A percentile compares a stretch with the other conserved stretches of the same genome.
Conservation (phyloP, 2,329 filamentous ascomycete genomes). For the Colletotrichum sp. region DNA sequence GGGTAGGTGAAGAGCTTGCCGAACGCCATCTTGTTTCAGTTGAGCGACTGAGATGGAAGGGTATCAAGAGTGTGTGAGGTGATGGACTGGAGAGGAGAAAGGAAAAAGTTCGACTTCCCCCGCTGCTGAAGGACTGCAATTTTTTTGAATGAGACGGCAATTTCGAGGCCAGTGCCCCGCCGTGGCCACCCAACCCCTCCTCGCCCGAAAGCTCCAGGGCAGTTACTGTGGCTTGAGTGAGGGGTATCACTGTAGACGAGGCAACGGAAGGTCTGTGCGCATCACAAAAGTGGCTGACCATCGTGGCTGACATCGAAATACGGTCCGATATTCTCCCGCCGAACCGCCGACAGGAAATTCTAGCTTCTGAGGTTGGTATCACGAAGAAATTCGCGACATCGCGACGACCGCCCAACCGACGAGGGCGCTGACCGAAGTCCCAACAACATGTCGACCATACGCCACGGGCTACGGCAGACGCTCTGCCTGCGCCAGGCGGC, state of each 20-base stretch:
- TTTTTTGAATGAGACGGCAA: slow-evolving; percentile 23
- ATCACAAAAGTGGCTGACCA: not conserved
- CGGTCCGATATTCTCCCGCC: not conserved
- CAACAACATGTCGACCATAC: slow-evolving; percentile 38
- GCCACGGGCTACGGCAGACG: slow-evolving; percentile 39
- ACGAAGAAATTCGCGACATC: not conserved
- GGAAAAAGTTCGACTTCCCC: slow-evolving; percentile 21
- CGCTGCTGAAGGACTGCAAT: slow-evolving; percentile 11
- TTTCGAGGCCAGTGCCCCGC: slow-evolving; percentile 16
- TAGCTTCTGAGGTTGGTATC: not conserved
- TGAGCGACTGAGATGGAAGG: slow-evolving; percentile 28
- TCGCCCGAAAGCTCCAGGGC: slow-evolving; percentile 9
- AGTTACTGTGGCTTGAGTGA: not conserved
- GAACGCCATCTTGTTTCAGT: slow-evolving; percentile 80
- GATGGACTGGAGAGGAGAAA: slow-evolving; percentile 30
- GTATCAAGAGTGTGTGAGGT: slow-evolving; percentile 26
- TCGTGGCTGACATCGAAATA: not conserved
- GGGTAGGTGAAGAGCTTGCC: slow-evolving; percentile 93
- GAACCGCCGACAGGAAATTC: slow-evolving; percentile 17
- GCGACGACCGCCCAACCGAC: slow-evolving; percentile 13
- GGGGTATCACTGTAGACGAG: not conserved
- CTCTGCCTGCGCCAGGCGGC: slow-evolving; percentile 36
- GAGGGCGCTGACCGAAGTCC: slow-evolving; percentile 5
- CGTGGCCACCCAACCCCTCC: not conserved
- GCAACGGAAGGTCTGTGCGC: not conserved